Percentiles rank a stretch among this genome's conserved stretches.
Evolutionary conservation across 2,329 filamentous ascomycete species (phyloP).

Genomic region (Elsinoe australis): DNA sequence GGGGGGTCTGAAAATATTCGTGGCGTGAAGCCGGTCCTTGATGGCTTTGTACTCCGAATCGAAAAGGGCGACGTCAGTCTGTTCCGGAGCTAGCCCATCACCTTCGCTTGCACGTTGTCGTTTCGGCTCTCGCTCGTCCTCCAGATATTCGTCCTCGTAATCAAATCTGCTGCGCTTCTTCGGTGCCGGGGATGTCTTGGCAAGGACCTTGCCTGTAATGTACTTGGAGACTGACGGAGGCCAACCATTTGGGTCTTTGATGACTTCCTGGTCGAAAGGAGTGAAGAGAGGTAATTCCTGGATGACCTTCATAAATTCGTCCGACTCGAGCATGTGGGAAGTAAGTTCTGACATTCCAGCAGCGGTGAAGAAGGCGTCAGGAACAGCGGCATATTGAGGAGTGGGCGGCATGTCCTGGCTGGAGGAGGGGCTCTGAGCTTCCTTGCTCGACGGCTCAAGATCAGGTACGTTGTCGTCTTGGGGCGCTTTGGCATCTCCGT

Average conservation of each 20-base stretch:
- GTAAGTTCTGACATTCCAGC: constrained; percentile 18
- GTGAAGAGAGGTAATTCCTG: constrained; percentile 76
- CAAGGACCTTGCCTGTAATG: constrained; percentile 69
- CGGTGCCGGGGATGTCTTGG: constrained; percentile 57
- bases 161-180: constrained; percentile 75
- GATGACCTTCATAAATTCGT: constrained; percentile 49
- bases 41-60: constrained; percentile 82
- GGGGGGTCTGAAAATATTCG: constrained; percentile 87
- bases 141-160: constrained; percentile 65
- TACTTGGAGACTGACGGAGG: constrained; percentile 74
- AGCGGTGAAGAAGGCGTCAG: constrained; percentile 18
- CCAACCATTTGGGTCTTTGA: constrained; percentile 23
- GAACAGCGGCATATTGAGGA: constrained; percentile 19
- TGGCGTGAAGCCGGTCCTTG: constrained; percentile 79
- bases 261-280: constrained; percentile 49
- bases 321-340: constrained; percentile 17
- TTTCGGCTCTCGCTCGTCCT: constrained; percentile 22
- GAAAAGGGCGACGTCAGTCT: constrained; percentile 76
- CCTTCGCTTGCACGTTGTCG: constrained; percentile 23
- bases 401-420: constrained; percentile 18
- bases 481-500: constrained; percentile 14
- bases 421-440: constrained; percentile 13
- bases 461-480: constrained; percentile 16
- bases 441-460: constrained; percentile 13
- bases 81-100: constrained; percentile 56